Conservation (phyloP, 345 rosid species). For the Lumnitzera racemosa region DNA sequence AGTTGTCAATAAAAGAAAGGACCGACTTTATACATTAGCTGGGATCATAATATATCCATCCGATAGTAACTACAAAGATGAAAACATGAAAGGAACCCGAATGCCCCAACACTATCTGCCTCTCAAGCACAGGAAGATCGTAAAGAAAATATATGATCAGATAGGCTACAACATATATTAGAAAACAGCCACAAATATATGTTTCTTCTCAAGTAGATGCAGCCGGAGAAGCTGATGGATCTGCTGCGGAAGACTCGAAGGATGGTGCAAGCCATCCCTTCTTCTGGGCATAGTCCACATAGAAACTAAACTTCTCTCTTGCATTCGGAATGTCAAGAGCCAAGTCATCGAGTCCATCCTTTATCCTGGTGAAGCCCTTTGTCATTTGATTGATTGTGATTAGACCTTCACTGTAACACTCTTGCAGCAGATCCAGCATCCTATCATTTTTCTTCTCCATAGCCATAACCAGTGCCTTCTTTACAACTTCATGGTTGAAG, state of each 20-base stretch:
- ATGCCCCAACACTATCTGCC: conserved; percentile 28
- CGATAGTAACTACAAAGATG: conserved; percentile 12
- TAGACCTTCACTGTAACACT: conserved; percentile 77
- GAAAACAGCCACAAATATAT: conserved; percentile 4
- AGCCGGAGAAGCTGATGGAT: conserved; percentile 9
- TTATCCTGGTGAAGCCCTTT: conserved; percentile 77
- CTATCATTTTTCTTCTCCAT: conserved; percentile 98
- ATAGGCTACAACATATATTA: conserved; percentile 28
- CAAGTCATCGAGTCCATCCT: conserved; percentile 89
- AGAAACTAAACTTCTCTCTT: conserved; percentile 63
- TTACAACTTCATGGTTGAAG: conserved; percentile 97
- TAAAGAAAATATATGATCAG: conserved; percentile 10
- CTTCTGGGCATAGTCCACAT: conserved; percentile 56
- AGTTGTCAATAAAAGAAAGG: conserved; percentile 17
- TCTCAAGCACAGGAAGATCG: conserved; percentile 6
- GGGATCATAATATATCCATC: conserved; percentile 30
- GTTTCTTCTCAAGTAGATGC: conserved; percentile 32
- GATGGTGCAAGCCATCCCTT: conserved; percentile 73
- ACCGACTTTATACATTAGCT: conserved; percentile 40
- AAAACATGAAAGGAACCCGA: conserved; percentile 24
- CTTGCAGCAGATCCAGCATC: conserved; percentile 79
- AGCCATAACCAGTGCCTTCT: conserved; percentile 98
- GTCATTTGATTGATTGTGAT: conserved; percentile 92
- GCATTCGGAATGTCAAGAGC: conserved; percentile 96
- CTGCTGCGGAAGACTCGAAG: conserved; percentile 31